These are phyloP conservation scores for Saprolegnia diclina DNA, from an alignment of 352 stramenopile genomes.

Conservation along the genomic window DNA sequence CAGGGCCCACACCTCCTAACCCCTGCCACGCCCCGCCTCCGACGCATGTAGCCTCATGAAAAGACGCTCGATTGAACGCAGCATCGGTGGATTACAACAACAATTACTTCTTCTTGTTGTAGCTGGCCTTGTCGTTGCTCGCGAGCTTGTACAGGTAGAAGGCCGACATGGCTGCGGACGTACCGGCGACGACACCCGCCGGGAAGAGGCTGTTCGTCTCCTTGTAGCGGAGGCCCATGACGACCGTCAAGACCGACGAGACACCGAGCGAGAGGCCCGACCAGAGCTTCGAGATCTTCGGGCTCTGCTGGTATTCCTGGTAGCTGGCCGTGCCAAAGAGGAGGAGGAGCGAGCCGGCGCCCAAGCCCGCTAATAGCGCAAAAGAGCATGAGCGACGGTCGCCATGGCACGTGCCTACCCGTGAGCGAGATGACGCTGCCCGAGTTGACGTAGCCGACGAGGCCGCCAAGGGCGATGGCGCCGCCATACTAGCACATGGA, in stretches of 20 bases:
- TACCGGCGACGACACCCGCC: conserved; percentile 50
- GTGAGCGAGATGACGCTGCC: conserved; percentile 55
- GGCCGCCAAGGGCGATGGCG: conserved; percentile 55
- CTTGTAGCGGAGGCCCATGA: conserved; percentile 74
- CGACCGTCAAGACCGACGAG: conserved; percentile 55
- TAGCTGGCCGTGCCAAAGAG: conserved; percentile 81
- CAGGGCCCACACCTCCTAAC: conserved; percentile 12
- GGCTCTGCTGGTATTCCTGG: conserved; percentile 76
- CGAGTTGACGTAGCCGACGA: conserved; percentile 72
- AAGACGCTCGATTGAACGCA: background rate
- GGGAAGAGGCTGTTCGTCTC: conserved; percentile 72
- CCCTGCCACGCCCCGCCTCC: conserved; percentile 6
- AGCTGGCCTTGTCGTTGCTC: conserved; percentile 58
- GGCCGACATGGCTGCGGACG: conserved; percentile 65
- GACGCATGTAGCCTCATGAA: conserved; percentile 22
- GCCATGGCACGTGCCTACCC: background rate
- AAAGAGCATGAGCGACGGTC: background rate
- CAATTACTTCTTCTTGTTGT: conserved; percentile 80
- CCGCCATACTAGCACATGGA: conserved; percentile 60
- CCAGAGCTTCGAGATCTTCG: conserved; percentile 76
- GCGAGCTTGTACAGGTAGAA: conserved; percentile 77
- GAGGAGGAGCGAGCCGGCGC: conserved; percentile 62
- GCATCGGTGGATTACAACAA: background rate
- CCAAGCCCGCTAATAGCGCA: conserved; percentile 58
- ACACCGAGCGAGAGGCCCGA: conserved; percentile 57